These are phyloP conservation scores for Deakozyma indianensis DNA, from an alignment of 805 yeast species.

Conservation along the genomic window DNA sequence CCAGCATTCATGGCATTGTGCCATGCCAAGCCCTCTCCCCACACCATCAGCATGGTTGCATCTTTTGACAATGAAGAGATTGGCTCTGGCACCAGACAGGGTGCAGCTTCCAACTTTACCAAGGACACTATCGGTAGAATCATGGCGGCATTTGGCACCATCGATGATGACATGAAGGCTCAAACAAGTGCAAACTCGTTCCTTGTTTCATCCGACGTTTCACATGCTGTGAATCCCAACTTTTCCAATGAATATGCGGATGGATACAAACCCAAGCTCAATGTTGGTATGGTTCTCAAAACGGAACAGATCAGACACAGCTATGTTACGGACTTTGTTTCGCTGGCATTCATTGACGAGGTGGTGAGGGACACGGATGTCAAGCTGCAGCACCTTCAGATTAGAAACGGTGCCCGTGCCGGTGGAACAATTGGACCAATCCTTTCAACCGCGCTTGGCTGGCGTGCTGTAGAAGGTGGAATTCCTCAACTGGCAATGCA, in stretches of 20 bases:
- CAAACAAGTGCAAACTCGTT: conserved; percentile 45
- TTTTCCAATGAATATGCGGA: conserved; percentile 63
- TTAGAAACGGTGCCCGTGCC: conserved; percentile 82
- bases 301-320: conserved; percentile 83
- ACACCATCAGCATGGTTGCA: conserved; percentile 51
- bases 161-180: conserved; percentile 21
- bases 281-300: conserved; percentile 85
- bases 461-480: conserved; percentile 79
- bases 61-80: conserved; percentile 93
- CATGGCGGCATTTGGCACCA: conserved; percentile 30
- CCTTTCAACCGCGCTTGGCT: conserved; percentile 72
- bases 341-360: conserved; percentile 62
- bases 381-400: conserved; percentile 91
- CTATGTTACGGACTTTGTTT: conserved; percentile 87
- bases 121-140: conserved; percentile 59
- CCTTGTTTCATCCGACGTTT: conserved; percentile 85
- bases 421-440: conserved; percentile 97
- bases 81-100: conserved; percentile 90
- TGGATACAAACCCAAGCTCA: conserved; percentile 64
- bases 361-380: conserved; percentile 52
- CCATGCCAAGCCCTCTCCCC: conserved; percentile 27
- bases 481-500: conserved; percentile 92
- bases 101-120: conserved; percentile 85
- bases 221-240: conserved; percentile 95
- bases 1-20: conserved; percentile 62